phyloP scores from a whole-genome alignment of 1,284 basidiomycete genomes.

The Malassezia caprae region DNA sequence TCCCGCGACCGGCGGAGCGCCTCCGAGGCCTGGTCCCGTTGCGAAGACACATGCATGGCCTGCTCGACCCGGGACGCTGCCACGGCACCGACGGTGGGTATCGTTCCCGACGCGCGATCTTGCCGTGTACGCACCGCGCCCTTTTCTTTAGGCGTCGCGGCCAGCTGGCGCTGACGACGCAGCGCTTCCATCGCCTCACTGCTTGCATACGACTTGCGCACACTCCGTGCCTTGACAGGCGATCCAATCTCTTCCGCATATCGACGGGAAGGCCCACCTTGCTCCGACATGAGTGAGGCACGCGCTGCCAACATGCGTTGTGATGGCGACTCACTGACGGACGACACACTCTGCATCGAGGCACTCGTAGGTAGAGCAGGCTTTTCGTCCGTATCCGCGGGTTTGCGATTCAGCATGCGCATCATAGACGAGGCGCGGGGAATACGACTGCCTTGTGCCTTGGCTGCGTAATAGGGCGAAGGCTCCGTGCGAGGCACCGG shows the following conservation, averaged over 20 bases:
- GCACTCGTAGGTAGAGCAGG: conserved; percentile 6
- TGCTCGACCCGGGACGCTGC: neutral
- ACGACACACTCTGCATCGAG: conserved; percentile 14
- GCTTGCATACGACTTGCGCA: conserved; percentile 8
- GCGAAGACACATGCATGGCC: neutral
- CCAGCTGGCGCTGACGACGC: conserved; percentile 2
- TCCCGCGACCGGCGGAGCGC: neutral
- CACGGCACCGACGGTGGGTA: neutral
- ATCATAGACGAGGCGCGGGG: conserved; percentile 16
- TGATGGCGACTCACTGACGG: neutral
- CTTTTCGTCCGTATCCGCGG: neutral
- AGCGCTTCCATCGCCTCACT: conserved; percentile 14
- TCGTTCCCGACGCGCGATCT: neutral
- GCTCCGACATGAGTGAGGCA: neutral
- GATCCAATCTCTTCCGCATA: neutral
- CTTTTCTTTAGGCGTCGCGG: neutral
- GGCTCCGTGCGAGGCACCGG: conserved; percentile 5
- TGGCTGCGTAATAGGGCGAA: conserved; percentile 16
- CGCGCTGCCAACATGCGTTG: neutral
- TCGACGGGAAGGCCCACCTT: neutral
- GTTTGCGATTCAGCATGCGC: conserved; percentile 10
- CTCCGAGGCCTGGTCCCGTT: neutral
- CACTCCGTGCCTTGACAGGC: conserved; percentile 5
- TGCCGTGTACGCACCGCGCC: neutral
- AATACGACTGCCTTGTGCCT: conserved; percentile 17